Evolutionary conservation across 164 flowering plant species (phyloP), one percentile per base, ranked within the genome.

Genomic region (Litsea cubeba): DNA sequence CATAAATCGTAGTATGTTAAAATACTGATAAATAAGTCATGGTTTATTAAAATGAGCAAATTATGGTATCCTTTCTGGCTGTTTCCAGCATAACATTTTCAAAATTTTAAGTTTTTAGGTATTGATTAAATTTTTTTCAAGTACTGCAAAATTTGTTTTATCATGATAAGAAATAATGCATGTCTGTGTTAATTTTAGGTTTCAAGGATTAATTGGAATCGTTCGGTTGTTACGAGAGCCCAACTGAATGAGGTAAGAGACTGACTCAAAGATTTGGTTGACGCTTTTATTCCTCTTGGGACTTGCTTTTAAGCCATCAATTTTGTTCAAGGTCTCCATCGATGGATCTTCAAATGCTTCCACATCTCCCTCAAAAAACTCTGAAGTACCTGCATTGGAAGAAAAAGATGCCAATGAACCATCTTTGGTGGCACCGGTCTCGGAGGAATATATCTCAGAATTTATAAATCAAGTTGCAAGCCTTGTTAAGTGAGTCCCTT

Each of bases 381-480:
- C 82, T 7, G 81, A 79, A 10, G 76, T 64, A 51, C 74, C 78
- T 3, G 66, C 79, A 51, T 64, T 71, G 23, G 85, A 76, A 46
- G 69, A 73, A 49, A 82, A 85, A 72, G 86, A 84, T 70, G 75
- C 32, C 15, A 75, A 77, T 64, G 76, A 79, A 35, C 71, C 79
- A 64, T 76, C 82, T 69, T 69, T 83, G 32, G 49, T 81, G 32
- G 72, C 77, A 71, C 75, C 80, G 76, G 85, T 82, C 35, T 76
- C 89, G 12, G 86, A 90, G 70, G 86, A 84, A 76, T 78, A 92
- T 17, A 77, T 90, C 50, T 78, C 90, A 22, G 89, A 82, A 67
- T 89, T 90, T 58, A 79, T 90, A 54, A 62, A 74, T 71, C 94
- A 91, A 87, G 92, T 90, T 73, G 57, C 93, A 35, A 79, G 79